Evolutionary conservation across 31 red algal genomes (phyloP).

Genomic region (Endocladia muricata): DNA sequence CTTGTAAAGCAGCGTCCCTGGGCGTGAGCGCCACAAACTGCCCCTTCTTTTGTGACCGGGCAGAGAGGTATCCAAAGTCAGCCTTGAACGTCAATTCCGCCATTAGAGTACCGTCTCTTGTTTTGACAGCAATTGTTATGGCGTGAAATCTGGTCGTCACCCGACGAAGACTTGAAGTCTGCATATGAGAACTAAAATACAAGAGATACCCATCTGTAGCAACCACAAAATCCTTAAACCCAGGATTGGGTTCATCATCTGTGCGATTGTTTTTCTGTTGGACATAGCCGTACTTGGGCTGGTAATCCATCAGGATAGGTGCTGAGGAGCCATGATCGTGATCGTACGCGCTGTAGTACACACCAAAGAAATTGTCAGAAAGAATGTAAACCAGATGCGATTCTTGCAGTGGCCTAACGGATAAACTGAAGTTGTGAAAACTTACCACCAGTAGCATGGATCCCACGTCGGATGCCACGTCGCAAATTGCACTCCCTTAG

Average conservation of each 20-base stretch:
- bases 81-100: neutral
- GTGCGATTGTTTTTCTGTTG: neutral
- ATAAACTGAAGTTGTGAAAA: neutral
- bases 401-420: neutral
- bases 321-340: constrained; percentile 14
- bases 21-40: neutral
- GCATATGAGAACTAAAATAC: neutral
- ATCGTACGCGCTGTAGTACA: neutral
- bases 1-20: neutral
- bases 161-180: neutral
- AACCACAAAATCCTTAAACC: neutral
- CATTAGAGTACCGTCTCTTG: neutral
- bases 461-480: constrained; percentile 16
- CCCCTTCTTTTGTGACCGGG: neutral
- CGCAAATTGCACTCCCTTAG: neutral
- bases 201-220: neutral
- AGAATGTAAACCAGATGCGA: neutral
- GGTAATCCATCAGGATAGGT: neutral
- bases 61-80: neutral
- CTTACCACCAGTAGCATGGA: constrained; percentile 23
- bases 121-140: neutral
- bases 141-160: neutral
- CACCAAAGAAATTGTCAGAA: neutral
- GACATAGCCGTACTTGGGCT: neutral
- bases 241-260: neutral